phyloP scores from a whole-genome alignment of 768 basidiomycete species.

The Lactarius quietus region DNA sequence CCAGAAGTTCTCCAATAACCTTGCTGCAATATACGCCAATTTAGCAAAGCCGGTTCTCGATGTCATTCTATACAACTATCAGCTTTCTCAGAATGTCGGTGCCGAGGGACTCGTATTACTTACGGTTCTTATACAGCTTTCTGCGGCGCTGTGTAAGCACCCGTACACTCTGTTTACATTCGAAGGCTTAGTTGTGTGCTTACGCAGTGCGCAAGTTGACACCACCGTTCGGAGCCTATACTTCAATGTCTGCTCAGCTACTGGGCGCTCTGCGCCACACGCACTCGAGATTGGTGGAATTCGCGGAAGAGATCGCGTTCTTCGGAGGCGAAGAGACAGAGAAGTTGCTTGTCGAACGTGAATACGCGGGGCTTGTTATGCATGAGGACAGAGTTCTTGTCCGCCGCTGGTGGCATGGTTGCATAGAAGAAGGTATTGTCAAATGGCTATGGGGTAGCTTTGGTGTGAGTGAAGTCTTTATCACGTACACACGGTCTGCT shows the following conservation, averaged over 20 bases:
- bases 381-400: slow-evolving; percentile 81
- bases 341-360: slow-evolving; percentile 86
- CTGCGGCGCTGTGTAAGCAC: slow-evolving; percentile 73
- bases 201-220: slow-evolving; percentile 77
- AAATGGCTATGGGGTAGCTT: slow-evolving; percentile 98
- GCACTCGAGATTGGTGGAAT: slow-evolving; percentile 87
- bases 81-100: slow-evolving; percentile 89
- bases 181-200: neutral
- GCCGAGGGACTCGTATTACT: slow-evolving; percentile 86
- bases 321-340: slow-evolving; percentile 86
- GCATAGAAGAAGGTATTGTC: slow-evolving; percentile 91
- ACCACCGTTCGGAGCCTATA: slow-evolving; percentile 88
- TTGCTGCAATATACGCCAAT: slow-evolving; percentile 93
- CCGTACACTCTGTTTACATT: neutral
- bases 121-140: slow-evolving; percentile 81
- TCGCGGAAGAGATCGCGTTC: slow-evolving; percentile 85
- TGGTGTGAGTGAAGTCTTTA: slow-evolving; percentile 52
- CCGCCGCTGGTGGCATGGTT: slow-evolving; percentile 85
- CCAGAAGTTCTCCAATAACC: slow-evolving; percentile 83
- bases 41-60: slow-evolving; percentile 92
- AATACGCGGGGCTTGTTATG: slow-evolving; percentile 78
- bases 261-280: slow-evolving; percentile 87
- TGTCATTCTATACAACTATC: slow-evolving; percentile 93
- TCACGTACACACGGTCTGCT: neutral
- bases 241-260: slow-evolving; percentile 83